A percentile compares a stretch with the other conserved stretches of the same genome.
Conservation (phyloP, 169 alveolate species). For the Eimeria brunetti region DNA sequence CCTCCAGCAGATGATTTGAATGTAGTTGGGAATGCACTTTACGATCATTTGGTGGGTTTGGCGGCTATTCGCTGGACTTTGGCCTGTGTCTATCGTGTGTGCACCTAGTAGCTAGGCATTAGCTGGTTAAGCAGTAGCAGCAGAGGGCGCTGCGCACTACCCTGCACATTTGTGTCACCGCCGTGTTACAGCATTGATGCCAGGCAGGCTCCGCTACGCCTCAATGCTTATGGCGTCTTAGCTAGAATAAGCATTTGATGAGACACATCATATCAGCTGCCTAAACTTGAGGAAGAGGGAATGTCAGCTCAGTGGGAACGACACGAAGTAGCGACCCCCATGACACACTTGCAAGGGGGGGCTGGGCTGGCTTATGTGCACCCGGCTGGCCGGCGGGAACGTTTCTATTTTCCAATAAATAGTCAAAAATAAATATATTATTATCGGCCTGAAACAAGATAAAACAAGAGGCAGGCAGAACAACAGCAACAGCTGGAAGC, state of each 20-base stretch:
- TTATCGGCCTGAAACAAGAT: not conserved
- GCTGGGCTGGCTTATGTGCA: not conserved
- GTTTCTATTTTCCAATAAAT: not conserved
- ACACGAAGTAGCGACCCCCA: not conserved
- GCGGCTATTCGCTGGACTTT: no score
- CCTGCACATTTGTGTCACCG: no score
- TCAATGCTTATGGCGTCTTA: not conserved
- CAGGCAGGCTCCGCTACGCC: not conserved
- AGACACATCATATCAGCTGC: not conserved
- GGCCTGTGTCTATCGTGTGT: no score
- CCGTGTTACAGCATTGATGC: not conserved
- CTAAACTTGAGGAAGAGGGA: not conserved
- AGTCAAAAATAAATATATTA: not conserved
- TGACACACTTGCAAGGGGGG: not conserved
- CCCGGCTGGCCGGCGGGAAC: not conserved
- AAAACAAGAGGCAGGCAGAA: not conserved
- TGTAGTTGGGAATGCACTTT: no score
- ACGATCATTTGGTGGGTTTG: no score
- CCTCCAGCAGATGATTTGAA: no score
- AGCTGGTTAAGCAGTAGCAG: no score
- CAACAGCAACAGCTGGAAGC: conserved; percentile 22
- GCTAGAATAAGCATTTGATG: not conserved
- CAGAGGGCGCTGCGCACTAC: no score
- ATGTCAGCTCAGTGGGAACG: not conserved
- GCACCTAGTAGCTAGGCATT: no score